Evolutionary conservation across 768 basidiomycete genomes (phyloP).

Genomic region (Agaricus subrufescens): DNA sequence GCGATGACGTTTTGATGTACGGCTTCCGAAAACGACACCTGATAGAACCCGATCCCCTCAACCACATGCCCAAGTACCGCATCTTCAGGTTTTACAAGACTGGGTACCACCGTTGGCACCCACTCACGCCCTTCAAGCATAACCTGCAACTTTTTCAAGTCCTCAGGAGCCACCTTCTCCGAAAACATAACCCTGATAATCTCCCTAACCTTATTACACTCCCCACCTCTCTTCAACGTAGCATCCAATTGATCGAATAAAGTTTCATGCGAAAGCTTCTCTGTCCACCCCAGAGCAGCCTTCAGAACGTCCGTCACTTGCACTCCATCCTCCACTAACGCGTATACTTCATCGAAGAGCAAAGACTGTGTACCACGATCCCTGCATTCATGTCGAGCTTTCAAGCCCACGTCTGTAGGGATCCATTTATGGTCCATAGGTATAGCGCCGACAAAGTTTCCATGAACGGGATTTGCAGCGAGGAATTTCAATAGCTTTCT

Average conservation of each 20-base stretch:
- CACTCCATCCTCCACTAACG: slow-evolving; percentile 22
- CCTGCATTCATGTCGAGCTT: slow-evolving; percentile 6
- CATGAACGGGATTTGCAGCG: not conserved
- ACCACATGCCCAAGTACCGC: slow-evolving; percentile 18
- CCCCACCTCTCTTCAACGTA: slow-evolving; percentile 13
- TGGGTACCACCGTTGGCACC: slow-evolving; percentile 27
- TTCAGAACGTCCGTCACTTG: slow-evolving; percentile 24
- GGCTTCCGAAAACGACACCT: slow-evolving; percentile 17
- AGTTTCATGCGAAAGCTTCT: slow-evolving; percentile 24
- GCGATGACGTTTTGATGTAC: slow-evolving; percentile 12
- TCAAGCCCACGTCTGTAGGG: not conserved
- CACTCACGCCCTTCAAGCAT: slow-evolving; percentile 21
- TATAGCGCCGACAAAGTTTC: not conserved
- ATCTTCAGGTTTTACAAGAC: slow-evolving; percentile 16
- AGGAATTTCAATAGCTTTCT: slow-evolving; percentile 4
- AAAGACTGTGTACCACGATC: slow-evolving; percentile 3
- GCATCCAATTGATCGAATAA: slow-evolving; percentile 28
- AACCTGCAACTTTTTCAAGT: slow-evolving; percentile 14
- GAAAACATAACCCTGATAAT: slow-evolving; percentile 27
- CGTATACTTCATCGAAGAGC: slow-evolving; percentile 38
- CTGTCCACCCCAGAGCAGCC: slow-evolving; percentile 33
- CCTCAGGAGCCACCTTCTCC: slow-evolving; percentile 14
- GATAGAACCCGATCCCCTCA: slow-evolving; percentile 20
- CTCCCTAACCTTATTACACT: slow-evolving; percentile 14
- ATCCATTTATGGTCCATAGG: slow-evolving; percentile 2